Base-by-base conservation (phyloP, 2,329 filamentous ascomycete genomes). In the Plenodomus lindquistii region DNA sequence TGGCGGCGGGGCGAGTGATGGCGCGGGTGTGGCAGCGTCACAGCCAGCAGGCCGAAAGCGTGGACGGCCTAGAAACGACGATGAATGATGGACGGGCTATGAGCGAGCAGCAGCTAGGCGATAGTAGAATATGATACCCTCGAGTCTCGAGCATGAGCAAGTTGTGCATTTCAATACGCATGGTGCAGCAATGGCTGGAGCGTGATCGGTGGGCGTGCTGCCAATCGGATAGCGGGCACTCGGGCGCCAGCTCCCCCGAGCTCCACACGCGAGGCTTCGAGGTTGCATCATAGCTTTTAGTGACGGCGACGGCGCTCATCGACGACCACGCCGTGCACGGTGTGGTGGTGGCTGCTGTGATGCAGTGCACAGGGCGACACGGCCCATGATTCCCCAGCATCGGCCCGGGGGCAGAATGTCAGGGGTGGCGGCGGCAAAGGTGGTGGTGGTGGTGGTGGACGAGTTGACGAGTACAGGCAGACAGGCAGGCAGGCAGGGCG, bases 31-130 rank as follows among this genome's bases (percentile, higher is more conserved):
- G 8, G 37, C 31, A 15, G 45, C 53, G 37, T 48, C 52, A 35
- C 47, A 54, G 22, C 37, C 44, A 20, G 40, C 31, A 11, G 54
- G 49, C 21, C 58, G 64, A 16, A 55, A 61, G 40, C 58, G 55
- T 9, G 54, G 61, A 20, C 39, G 59, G 27, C 46, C 49, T 50
- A 46, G 50, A 34, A 36, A 46, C 13, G 44, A 54, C 1, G 27
- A 43, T n/a, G n/a, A 22, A 11, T 40, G 4, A 10, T 35, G 22
- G 20, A 24, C 18, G 38, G 39, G 15, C 29, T 22, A 11, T 31
- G 29, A 41, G 7, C 5, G 29, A 22, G 10, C 36, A 36, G 7
- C 18, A 24, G 24, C 24, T 31, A n/a, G 40, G 16, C 15, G 18
- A 24, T 24, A 13, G 4, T 8, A 31, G 27, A 15, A 8, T 31